Evolutionary conservation across 495 filamentous ascomycete genomes (phyloP).

Genomic region (Ascodesmis nigricans): DNA sequence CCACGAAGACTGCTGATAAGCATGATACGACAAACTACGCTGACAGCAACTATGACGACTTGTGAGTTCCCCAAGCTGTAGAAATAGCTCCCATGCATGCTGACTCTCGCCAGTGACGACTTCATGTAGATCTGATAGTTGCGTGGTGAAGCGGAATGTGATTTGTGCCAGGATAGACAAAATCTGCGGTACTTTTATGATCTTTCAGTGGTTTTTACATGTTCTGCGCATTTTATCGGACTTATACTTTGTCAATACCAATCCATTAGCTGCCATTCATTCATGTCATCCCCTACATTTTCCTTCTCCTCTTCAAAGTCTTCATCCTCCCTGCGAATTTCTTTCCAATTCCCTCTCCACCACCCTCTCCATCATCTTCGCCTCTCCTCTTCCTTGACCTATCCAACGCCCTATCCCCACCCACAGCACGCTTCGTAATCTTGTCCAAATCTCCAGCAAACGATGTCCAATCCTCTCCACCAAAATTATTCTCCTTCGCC

Average conservation of each 20-base stretch:
- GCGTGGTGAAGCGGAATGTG: too few relatives aligned
- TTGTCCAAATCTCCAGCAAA: slow-evolving; percentile 57
- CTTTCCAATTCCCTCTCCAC: slow-evolving; percentile 7
- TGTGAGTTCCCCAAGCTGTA: slow-evolving; percentile 31
- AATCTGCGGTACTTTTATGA: too few relatives aligned
- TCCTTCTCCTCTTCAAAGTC: slow-evolving; percentile 17
- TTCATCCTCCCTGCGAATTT: slow-evolving; percentile 16
- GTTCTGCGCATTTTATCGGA: too few relatives aligned
- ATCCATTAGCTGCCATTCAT: too few relatives aligned
- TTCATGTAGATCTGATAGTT: slow-evolving; percentile 34
- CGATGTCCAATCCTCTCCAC: slow-evolving; percentile 66
- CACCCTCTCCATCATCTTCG: slow-evolving; percentile 9
- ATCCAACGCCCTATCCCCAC: slow-evolving; percentile 39
- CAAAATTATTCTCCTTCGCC: slow-evolving; percentile 36
- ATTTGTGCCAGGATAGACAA: too few relatives aligned
- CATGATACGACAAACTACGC: slow-evolving; percentile 56
- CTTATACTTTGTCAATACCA: too few relatives aligned
- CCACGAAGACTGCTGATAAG: slow-evolving; percentile 35
- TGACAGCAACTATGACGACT: slow-evolving; percentile 32
- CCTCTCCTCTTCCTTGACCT: slow-evolving; percentile 50
- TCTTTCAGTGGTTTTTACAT: too few relatives aligned
- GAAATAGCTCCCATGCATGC: not conserved
- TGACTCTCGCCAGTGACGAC: slow-evolving; percentile 31
- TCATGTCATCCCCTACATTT: too few relatives aligned
- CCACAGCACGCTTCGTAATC: slow-evolving; percentile 37